These are phyloP conservation scores for Hypsizygus ulmarius DNA, from an alignment of 1,284 basidiomycete species.

Conservation along the genomic window DNA sequence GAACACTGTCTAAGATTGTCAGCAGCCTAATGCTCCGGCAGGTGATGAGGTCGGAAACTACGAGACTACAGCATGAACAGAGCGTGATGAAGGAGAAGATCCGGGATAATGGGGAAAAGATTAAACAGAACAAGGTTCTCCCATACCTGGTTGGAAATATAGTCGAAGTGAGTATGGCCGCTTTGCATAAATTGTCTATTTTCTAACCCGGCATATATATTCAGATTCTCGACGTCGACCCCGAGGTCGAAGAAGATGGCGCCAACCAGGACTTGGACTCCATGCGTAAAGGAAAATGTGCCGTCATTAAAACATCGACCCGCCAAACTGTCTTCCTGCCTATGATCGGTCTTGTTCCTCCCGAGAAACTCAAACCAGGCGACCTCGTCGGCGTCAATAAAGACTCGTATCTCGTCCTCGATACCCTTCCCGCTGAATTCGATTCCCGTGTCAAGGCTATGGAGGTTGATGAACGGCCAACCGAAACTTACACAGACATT, in stretches of 20 bases:
- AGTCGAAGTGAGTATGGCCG: slow-evolving; percentile 68
- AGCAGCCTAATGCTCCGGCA: slow-evolving; percentile 27
- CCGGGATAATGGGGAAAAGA: slow-evolving; percentile 96
- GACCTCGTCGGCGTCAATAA: slow-evolving; percentile 99
- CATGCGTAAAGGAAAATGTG: slow-evolving; percentile 95
- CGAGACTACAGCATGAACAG: slow-evolving; percentile 92
- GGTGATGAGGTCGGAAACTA: slow-evolving; percentile 95
- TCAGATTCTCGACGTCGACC: slow-evolving; percentile 93
- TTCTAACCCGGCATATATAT: slow-evolving; percentile 12
- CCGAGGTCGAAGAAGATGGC: slow-evolving; percentile 90
- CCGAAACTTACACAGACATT: slow-evolving; percentile 96
- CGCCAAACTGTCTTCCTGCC: slow-evolving; percentile 98
- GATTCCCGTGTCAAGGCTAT: slow-evolving; percentile 99
- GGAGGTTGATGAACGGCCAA: slow-evolving; percentile 99
- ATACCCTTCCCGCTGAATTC: slow-evolving; percentile 96
- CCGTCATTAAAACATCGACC: slow-evolving; percentile 98
- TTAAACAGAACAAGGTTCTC: slow-evolving; percentile 99
- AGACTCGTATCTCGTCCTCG: slow-evolving; percentile 97
- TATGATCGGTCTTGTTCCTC: slow-evolving; percentile 93
- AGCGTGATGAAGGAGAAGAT: slow-evolving; percentile 98
- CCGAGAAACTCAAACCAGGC: slow-evolving; percentile 84
- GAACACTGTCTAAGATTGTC: neutral
- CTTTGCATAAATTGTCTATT: slow-evolving; percentile 2
- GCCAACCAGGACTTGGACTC: slow-evolving; percentile 93
- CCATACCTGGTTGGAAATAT: slow-evolving; percentile 99